These are phyloP conservation scores for Trichomonas tenax DNA, from an alignment of 208 protist species.

Conservation along the genomic window DNA sequence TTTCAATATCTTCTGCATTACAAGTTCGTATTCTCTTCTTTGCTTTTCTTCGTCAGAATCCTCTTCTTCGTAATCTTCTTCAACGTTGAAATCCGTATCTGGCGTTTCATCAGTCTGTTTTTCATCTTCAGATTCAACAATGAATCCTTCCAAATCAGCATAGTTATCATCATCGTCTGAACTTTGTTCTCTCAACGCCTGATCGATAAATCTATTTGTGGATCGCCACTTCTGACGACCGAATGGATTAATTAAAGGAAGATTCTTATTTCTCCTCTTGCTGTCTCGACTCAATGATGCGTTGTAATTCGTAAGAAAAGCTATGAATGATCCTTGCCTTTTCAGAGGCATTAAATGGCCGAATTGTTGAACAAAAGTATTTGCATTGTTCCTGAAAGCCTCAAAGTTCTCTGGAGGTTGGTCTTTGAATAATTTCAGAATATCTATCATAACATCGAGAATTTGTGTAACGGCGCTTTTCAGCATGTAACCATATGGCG, in stretches of 20 bases:
- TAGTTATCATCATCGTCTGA: background rate
- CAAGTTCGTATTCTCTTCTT: background rate
- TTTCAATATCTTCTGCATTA: background rate
- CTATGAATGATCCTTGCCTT: background rate
- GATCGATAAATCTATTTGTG: background rate
- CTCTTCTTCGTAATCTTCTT: background rate
- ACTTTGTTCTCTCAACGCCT: background rate
- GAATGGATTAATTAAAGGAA: background rate
- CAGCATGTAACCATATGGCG: background rate
- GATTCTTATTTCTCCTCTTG: background rate
- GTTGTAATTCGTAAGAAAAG: background rate
- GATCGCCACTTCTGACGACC: background rate
- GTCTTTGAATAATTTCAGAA: background rate
- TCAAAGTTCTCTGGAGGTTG: background rate
- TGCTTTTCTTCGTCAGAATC: background rate
- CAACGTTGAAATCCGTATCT: background rate
- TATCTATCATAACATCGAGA: background rate
- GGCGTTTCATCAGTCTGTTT: background rate
- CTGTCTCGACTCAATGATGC: background rate
- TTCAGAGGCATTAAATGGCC: background rate
- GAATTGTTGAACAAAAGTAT: background rate
- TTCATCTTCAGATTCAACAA: background rate
- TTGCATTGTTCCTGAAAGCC: background rate
- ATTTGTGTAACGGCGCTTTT: background rate
- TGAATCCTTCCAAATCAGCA: background rate